These are phyloP conservation scores for Pythium oligandrum DNA, from an alignment of 352 stramenopile genomes.

Conservation along the genomic window DNA sequence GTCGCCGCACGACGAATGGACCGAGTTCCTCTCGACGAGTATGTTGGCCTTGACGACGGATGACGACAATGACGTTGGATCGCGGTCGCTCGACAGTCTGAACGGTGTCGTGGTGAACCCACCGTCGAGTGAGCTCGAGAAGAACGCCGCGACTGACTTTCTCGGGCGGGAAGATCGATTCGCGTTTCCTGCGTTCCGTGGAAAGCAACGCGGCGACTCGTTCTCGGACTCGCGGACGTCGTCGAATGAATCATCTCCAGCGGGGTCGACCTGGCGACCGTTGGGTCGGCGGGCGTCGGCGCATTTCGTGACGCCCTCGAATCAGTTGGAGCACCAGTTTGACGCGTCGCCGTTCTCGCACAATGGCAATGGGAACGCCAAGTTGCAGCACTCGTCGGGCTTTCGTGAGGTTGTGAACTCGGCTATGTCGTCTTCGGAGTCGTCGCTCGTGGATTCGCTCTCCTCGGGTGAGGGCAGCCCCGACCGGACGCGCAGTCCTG, in stretches of 20 bases:
- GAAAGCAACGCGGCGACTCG: constrained; percentile 17
- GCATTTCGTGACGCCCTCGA: constrained; percentile 18
- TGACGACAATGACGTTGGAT: constrained; percentile 24
- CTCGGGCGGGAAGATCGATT: neutral
- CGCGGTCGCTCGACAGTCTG: constrained; percentile 20
- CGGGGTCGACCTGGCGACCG: constrained; percentile 18
- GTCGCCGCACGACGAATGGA: constrained; percentile 26
- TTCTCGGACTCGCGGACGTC: constrained; percentile 28
- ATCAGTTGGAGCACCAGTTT: constrained; percentile 23
- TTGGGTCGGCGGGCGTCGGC: constrained; percentile 22
- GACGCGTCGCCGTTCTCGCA: constrained; percentile 12
- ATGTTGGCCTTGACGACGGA: constrained; percentile 28
- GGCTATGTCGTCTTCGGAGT: constrained; percentile 10
- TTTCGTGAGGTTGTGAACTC: constrained; percentile 18
- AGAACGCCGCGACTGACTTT: no score
- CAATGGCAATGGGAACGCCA: constrained; percentile 5
- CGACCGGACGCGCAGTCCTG: constrained; percentile 4
- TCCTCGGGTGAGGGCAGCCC: constrained; percentile 20
- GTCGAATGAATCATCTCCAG: constrained; percentile 23
- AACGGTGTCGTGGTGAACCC: constrained; percentile 4
- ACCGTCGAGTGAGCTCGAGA: no score
- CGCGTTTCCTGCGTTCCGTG: neutral
- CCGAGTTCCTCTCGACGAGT: constrained; percentile 28
- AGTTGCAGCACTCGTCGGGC: constrained; percentile 16
- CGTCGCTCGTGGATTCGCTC: constrained; percentile 21